These are phyloP conservation scores for Myriosclerotinia scirpicola DNA, from an alignment of 2,329 filamentous ascomycete species.

Conservation along the genomic window DNA sequence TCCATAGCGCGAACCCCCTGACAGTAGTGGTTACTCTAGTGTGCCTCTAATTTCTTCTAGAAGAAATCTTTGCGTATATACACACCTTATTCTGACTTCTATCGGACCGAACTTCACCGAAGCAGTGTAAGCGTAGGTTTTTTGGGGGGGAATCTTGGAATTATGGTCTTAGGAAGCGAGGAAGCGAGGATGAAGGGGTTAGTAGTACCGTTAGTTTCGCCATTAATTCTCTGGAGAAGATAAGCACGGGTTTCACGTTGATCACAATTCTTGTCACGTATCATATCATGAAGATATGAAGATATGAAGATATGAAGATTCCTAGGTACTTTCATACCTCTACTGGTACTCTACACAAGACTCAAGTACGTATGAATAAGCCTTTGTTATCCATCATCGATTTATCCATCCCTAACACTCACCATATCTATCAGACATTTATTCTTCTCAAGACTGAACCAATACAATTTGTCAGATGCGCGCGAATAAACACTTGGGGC, in stretches of 20 bases:
- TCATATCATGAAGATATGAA: no score
- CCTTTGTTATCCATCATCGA: no score
- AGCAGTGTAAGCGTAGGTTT: no score
- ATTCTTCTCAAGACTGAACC: background rate
- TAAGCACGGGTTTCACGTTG: no score
- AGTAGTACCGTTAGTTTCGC: background rate
- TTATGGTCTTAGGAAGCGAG: background rate
- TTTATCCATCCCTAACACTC: no score
- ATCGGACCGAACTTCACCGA: no score
- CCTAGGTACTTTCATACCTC: no score
- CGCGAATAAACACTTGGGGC: background rate
- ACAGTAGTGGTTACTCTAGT: background rate
- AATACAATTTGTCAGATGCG: background rate
- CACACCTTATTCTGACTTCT: background rate
- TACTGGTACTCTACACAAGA: no score
- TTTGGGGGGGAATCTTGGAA: background rate
- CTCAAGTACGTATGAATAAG: no score
- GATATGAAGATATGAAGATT: no score
- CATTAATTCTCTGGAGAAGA: background rate
- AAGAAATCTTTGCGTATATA: background rate
- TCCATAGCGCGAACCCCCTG: background rate
- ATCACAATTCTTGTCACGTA: no score
- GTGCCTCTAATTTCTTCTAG: conserved; percentile 9
- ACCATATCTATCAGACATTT: background rate
- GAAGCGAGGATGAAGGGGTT: conserved; percentile 12